Evolutionary conservation across 805 yeast genomes (phyloP).

Genomic region (Candida loeiensis): DNA sequence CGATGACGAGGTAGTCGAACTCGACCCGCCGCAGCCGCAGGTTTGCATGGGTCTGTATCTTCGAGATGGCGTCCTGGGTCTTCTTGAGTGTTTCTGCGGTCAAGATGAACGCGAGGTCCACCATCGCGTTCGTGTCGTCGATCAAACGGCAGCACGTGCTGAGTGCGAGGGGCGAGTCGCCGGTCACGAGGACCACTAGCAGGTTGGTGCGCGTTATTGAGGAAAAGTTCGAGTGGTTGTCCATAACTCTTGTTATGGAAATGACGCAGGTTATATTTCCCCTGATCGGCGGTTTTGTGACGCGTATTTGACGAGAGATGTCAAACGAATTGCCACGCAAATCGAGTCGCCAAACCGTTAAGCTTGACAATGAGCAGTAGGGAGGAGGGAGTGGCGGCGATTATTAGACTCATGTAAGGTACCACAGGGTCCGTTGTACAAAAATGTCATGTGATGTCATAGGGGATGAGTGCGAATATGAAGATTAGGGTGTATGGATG

Average conservation of each 20-base stretch:
- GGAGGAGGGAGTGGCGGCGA: no score
- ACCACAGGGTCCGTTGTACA: no score
- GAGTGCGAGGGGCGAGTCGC: slow-evolving; percentile 9
- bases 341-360: no score
- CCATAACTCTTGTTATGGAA: slow-evolving; percentile 1
- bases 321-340: no score
- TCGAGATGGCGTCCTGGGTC: slow-evolving; percentile 67
- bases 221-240: slow-evolving; percentile 6
- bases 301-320: no score
- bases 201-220: slow-evolving; percentile 8
- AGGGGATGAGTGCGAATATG: no score
- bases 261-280: neutral
- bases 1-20: slow-evolving; percentile 83
- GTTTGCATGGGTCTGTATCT: slow-evolving; percentile 34
- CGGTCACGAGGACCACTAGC: slow-evolving; percentile 9
- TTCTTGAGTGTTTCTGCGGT: slow-evolving; percentile 86
- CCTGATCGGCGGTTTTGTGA: neutral
- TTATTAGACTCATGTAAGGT: no score
- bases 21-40: slow-evolving; percentile 58
- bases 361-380: no score
- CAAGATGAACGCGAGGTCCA: slow-evolving; percentile 65
- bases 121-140: slow-evolving; percentile 2
- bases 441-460: no score
- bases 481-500: no score
- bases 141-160: slow-evolving; percentile 8